Percentiles rank a stretch among this genome's conserved stretches.
Conservation (phyloP, 108 stramenopile species). For the Skeletonema grethae region DNA sequence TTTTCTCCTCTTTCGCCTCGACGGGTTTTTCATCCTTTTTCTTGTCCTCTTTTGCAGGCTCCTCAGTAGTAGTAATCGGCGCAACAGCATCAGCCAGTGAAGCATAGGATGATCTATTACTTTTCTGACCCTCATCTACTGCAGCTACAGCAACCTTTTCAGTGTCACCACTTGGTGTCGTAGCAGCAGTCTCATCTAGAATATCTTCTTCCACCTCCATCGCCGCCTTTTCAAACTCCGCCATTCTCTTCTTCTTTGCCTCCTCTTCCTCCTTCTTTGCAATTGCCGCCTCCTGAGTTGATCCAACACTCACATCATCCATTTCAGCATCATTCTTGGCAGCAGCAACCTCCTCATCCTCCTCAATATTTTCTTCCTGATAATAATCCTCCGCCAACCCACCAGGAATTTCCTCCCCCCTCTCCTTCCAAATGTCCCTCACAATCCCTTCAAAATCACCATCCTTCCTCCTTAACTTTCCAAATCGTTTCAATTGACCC, state of each 20-base stretch:
- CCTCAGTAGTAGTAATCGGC: neutral
- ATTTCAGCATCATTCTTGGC: conserved; percentile 17
- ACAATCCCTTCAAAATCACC: conserved; percentile 77
- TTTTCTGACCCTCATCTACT: conserved; percentile 21
- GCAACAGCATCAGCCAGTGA: neutral
- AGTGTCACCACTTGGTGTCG: neutral
- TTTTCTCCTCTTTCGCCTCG: conserved; percentile 9
- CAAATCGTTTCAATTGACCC: conserved; percentile 35
- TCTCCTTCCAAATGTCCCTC: conserved; percentile 62
- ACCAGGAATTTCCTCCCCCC: conserved; percentile 61
- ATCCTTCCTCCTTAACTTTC: conserved; percentile 36
- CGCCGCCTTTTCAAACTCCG: conserved; percentile 37
- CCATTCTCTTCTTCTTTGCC: conserved; percentile 29
- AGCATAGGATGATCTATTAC: neutral
- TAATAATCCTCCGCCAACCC: conserved; percentile 7
- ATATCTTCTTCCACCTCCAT: conserved; percentile 45
- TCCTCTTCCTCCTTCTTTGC: conserved; percentile 23
- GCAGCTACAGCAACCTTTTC: conserved; percentile 8
- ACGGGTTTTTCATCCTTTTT: conserved; percentile 4
- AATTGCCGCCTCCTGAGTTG: conserved; percentile 24
- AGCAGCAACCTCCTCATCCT: neutral
- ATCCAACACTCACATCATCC: conserved; percentile 44
- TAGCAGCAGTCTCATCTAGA: conserved; percentile 16
- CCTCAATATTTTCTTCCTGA: conserved; percentile 7
- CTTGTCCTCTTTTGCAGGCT: neutral